A percentile compares a stretch with the other conserved stretches of the same genome.
Conservation (phyloP, 2,329 filamentous ascomycete species). For the Fusarium verrucosum region DNA sequence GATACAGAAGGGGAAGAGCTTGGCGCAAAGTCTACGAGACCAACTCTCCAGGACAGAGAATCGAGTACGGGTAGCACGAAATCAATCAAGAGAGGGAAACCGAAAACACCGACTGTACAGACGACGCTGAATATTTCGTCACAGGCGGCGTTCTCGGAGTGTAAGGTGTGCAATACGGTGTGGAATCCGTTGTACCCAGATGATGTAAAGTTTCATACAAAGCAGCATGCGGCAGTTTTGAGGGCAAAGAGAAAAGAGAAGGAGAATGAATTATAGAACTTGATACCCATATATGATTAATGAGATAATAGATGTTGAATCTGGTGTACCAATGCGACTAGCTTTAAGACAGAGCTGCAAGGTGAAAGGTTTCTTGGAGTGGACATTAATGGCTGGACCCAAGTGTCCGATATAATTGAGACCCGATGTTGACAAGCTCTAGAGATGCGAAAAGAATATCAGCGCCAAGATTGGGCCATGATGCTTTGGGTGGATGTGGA, state of each 20-base stretch:
- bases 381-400: no score
- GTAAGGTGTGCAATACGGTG: constrained; percentile 54
- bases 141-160: constrained; percentile 55
- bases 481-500: no score
- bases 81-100: constrained; percentile 29
- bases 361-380: no score
- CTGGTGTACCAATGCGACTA: background rate
- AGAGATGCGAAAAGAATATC: no score
- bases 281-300: constrained; percentile 41
- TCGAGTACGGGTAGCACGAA: constrained; percentile 21
- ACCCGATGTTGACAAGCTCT: no score
- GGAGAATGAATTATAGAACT: constrained; percentile 35
- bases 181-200: constrained; percentile 57
- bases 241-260: constrained; percentile 41
- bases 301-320: background rate
- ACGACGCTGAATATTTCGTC: constrained; percentile 57
- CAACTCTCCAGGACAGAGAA: background rate
- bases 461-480: background rate
- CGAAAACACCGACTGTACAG: constrained; percentile 48
- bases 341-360: background rate
- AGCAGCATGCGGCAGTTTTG: constrained; percentile 51
- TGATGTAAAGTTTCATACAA: constrained; percentile 55
- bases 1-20: background rate
- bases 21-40: background rate
- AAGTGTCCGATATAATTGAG: no score